Evolutionary conservation across 139 green algal species (phyloP).

Genomic region (Mychonastes homosphaera): DNA sequence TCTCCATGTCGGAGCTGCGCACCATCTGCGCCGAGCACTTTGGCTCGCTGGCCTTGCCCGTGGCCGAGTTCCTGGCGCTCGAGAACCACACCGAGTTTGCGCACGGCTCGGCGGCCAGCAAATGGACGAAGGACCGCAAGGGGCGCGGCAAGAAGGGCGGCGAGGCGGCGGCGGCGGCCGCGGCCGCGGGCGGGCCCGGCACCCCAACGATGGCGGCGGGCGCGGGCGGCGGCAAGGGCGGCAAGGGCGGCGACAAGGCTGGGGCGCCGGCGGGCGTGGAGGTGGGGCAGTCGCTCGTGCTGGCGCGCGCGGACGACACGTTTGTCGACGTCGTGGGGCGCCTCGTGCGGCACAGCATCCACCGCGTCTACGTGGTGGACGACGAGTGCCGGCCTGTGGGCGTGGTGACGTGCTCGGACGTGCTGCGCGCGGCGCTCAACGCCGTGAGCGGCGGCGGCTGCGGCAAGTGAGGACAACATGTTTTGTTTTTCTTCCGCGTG

Average conservation of each 20-base stretch:
- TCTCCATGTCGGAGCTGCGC: conserved; percentile 41
- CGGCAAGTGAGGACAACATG: too few relatives aligned
- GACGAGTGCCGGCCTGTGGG: conserved; percentile 34
- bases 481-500: too few relatives aligned
- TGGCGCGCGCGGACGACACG: background rate
- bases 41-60: conserved; percentile 63
- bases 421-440: conserved; percentile 29
- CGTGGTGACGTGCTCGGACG: conserved; percentile 67
- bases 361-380: conserved; percentile 68
- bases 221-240: conserved; percentile 42
- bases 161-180: too few relatives aligned
- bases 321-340: conserved; percentile 44
- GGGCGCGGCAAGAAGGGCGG: too few relatives aligned
- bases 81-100: conserved; percentile 54
- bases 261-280: too few relatives aligned
- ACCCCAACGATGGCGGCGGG: too few relatives aligned
- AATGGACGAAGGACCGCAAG: too few relatives aligned
- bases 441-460: background rate
- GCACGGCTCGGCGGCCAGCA: background rate
- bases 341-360: conserved; percentile 47
- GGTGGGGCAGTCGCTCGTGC: background rate
- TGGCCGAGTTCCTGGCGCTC: conserved; percentile 72
- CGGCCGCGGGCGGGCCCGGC: too few relatives aligned
- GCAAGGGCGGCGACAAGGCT: conserved; percentile 46
- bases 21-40: conserved; percentile 57